These are phyloP conservation scores for Myriosclerotinia duriaeana DNA, from an alignment of 2,329 filamentous ascomycete genomes.

Conservation along the genomic window DNA sequence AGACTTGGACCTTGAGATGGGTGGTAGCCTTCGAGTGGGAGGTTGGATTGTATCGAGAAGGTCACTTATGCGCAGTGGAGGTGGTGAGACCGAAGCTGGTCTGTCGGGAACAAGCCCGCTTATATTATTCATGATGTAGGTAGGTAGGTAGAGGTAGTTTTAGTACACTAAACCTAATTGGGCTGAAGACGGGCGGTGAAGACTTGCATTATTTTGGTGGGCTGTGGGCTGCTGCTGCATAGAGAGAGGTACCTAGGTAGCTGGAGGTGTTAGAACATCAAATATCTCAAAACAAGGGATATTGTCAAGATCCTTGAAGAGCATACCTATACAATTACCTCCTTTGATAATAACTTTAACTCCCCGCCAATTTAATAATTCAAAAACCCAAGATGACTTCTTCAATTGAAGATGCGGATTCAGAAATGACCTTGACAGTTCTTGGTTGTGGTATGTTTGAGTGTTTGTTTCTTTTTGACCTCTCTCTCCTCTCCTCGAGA, in stretches of 20 bases:
- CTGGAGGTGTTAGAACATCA: background rate
- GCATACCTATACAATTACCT: background rate
- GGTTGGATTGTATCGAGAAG: background rate
- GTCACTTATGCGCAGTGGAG: background rate
- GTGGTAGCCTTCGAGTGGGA: background rate
- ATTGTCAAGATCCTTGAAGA: background rate
- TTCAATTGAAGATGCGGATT: constrained; percentile 8
- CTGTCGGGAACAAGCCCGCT: background rate
- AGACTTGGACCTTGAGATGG: constrained; percentile 18
- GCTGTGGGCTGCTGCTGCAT: background rate
- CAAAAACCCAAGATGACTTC: background rate
- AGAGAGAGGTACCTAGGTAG: too few species aligned
- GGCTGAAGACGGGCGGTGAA: background rate
- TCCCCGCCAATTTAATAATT: background rate
- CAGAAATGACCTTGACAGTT: constrained; percentile 69
- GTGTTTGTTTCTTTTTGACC: background rate
- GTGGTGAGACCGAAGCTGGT: background rate
- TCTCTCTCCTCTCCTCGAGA: background rate
- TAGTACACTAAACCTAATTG: background rate
- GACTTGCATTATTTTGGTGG: background rate
- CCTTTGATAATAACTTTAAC: background rate
- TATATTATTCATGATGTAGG: constrained; percentile 11
- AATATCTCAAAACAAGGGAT: background rate
- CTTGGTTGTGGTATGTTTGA: constrained; percentile 71
- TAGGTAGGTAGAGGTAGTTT: too few species aligned